Evolutionary conservation across 306 rosid genomes (phyloP).

Genomic region (Cucurbita pepo): DNA sequence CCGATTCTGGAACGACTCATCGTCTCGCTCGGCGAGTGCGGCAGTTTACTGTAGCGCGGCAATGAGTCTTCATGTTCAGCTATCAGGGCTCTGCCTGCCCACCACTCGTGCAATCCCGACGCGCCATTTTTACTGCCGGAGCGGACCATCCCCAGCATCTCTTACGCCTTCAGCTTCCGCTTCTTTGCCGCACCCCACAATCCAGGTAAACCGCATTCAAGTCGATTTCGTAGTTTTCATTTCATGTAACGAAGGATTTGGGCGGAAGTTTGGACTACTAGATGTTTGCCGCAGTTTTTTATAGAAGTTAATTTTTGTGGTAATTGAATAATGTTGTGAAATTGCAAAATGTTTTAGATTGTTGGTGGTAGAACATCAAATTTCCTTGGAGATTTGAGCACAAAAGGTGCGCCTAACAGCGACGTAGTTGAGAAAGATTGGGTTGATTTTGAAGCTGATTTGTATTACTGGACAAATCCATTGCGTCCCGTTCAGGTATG

Average conservation of each 20-base stretch:
- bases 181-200: not conserved
- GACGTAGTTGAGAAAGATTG: slow-evolving; percentile 30
- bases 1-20: too few relatives aligned
- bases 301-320: not conserved
- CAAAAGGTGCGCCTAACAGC: slow-evolving; percentile 10
- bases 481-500: slow-evolving; percentile 84
- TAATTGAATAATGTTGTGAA: not conserved
- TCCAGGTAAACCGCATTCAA: not conserved
- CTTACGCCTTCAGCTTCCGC: not conserved
- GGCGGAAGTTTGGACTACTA: not conserved
- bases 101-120: not conserved
- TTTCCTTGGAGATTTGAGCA: slow-evolving; percentile 24
- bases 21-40: too few relatives aligned
- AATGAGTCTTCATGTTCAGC: not conserved
- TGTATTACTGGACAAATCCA: slow-evolving; percentile 72
- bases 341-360: slow-evolving; percentile 30
- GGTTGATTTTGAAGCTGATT: slow-evolving; percentile 59
- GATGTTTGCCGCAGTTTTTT: not conserved
- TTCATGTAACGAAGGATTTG: not conserved
- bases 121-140: not conserved
- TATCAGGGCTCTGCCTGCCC: slow-evolving; percentile 1
- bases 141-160: not conserved
- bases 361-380: slow-evolving; percentile 48
- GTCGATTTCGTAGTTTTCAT: not conserved
- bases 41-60: too few relatives aligned